Conservation (phyloP, 2,329 filamentous ascomycete genomes). For the Aspergillus fructus region DNA sequence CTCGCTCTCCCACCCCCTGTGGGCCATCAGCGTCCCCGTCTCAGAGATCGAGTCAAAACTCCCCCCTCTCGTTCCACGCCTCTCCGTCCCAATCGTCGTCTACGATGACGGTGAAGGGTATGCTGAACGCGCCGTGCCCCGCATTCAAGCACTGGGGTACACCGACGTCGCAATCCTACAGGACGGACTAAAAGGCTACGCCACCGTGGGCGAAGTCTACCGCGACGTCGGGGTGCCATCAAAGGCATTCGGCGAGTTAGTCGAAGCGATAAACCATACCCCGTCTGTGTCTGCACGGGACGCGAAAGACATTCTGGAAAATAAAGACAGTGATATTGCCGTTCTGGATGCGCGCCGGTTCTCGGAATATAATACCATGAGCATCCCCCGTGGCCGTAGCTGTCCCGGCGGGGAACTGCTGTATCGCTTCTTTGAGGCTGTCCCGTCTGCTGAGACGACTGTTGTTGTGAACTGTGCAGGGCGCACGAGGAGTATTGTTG, state of each 20-base stretch:
- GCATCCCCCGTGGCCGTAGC: neutral
- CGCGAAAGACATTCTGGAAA: neutral
- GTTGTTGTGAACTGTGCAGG: neutral
- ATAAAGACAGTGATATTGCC: neutral
- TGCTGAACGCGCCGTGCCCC: neutral
- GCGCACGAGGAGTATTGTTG: neutral
- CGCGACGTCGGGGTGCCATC: neutral
- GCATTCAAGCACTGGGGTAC: neutral
- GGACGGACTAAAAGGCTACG: neutral
- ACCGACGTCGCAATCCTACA: neutral
- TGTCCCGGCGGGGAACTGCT: neutral
- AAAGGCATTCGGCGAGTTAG: conserved; percentile 2
- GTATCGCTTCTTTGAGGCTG: conserved; percentile 4
- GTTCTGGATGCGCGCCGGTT: conserved; percentile 5
- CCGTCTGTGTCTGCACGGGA: neutral
- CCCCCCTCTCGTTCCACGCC: neutral
- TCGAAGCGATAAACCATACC: conserved; percentile 1
- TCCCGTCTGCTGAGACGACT: neutral
- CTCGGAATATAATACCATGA: conserved; percentile 1
- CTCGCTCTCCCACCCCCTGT: conserved; percentile 1
- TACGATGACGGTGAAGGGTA: conserved; percentile 1
- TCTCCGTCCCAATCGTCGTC: neutral
- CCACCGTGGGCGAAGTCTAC: neutral
- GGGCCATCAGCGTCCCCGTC: neutral
- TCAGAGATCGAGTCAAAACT: neutral